Percentiles rank a stretch among this genome's conserved stretches.
These are phyloP conservation scores for Penicillium lagena DNA, from an alignment of 495 filamentous ascomycete species.

Conservation along the genomic window DNA sequence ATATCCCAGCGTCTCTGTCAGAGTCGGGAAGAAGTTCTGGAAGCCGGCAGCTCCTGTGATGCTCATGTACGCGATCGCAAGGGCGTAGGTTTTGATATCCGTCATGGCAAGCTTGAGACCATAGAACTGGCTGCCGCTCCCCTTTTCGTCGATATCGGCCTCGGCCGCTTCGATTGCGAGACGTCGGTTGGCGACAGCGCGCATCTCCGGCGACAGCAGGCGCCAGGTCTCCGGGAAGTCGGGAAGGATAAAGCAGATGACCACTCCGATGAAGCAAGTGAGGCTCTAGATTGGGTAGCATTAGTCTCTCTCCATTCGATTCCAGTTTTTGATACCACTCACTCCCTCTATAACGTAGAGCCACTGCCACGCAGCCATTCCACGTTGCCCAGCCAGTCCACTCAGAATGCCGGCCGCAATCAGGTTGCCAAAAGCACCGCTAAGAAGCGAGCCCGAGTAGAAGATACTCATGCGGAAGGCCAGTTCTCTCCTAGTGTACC, in stretches of 20 bases:
- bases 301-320: too few relatives aligned
- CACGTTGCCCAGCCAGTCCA: slow-evolving; percentile 32
- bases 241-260: slow-evolving; percentile 36
- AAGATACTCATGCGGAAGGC: slow-evolving; percentile 56
- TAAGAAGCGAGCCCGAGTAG: slow-evolving; percentile 58
- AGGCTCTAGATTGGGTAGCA: neutral
- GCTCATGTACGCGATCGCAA: slow-evolving; percentile 45
- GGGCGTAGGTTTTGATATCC: slow-evolving; percentile 45
- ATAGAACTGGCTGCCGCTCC: slow-evolving; percentile 39
- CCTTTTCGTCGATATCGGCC: slow-evolving; percentile 43
- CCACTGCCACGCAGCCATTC: slow-evolving; percentile 46
- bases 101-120: slow-evolving; percentile 46
- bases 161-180: slow-evolving; percentile 41
- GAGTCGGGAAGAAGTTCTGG: slow-evolving; percentile 51
- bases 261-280: slow-evolving; percentile 34
- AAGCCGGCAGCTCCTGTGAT: slow-evolving; percentile 46
- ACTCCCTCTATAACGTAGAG: slow-evolving; percentile 45
- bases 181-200: slow-evolving; percentile 42
- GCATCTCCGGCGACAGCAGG: slow-evolving; percentile 38
- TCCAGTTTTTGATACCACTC: neutral
- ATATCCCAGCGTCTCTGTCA: slow-evolving; percentile 39
- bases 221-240: slow-evolving; percentile 46
- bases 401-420: slow-evolving; percentile 49
- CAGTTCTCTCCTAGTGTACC: slow-evolving; percentile 55
- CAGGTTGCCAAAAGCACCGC: slow-evolving; percentile 59